These are phyloP conservation scores for Petunia axillaris DNA, from an alignment of 257 asterid genomes.

Conservation along the genomic window DNA sequence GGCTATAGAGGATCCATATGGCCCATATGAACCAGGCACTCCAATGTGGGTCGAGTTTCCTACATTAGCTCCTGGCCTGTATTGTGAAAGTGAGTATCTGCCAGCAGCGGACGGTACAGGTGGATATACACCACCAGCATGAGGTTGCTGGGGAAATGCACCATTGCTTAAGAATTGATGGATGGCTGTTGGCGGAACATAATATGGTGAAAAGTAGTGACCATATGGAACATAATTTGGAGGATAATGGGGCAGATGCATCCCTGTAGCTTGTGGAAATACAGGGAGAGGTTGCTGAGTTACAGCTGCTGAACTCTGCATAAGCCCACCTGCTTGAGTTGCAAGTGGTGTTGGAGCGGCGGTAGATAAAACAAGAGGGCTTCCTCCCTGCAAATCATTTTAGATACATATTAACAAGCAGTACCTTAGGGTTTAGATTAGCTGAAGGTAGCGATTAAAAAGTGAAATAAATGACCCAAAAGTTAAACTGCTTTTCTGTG, in stretches of 20 bases:
- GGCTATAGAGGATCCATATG: conserved; percentile 69
- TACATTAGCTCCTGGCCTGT: conserved; percentile 73
- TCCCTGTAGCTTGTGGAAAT: conserved; percentile 81
- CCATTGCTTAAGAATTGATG: conserved; percentile 83
- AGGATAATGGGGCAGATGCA: conserved; percentile 85
- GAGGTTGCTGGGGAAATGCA: conserved; percentile 86
- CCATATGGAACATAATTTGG: conserved; percentile 75
- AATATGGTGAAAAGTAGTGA: conserved; percentile 79
- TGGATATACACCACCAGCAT: conserved; percentile 68
- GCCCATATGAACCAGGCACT: conserved; percentile 71
- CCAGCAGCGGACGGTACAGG: conserved; percentile 66
- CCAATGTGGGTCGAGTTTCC: conserved; percentile 66
- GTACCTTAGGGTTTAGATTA: neutral
- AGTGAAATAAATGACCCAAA: neutral
- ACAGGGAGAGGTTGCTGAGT: conserved; percentile 71
- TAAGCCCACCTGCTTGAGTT: conserved; percentile 75
- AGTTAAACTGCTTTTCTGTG: conserved; percentile 1
- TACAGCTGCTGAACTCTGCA: conserved; percentile 67
- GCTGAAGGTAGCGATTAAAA: neutral
- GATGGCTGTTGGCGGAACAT: conserved; percentile 67
- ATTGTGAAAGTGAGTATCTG: conserved; percentile 78
- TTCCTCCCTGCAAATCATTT: conserved; percentile 76
- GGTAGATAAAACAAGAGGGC: conserved; percentile 56
- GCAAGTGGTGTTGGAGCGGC: conserved; percentile 75
- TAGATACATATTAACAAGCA: conserved; percentile 31